These are phyloP conservation scores for Colletotrichum somersetense DNA, from an alignment of 2,329 filamentous ascomycete species.

Conservation along the genomic window DNA sequence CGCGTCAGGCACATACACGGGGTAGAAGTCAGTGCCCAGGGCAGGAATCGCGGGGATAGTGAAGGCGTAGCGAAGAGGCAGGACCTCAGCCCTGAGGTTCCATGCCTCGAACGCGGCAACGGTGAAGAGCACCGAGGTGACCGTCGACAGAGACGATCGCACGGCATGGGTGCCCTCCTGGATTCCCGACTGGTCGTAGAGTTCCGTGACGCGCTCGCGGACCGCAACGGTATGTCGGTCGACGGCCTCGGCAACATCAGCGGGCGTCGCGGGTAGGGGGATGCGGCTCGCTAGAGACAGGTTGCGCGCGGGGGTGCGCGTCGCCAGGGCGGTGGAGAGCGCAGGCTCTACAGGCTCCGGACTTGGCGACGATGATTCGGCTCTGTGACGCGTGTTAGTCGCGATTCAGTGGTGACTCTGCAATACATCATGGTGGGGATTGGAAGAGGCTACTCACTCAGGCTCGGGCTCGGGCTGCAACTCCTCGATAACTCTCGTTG, in stretches of 20 bases:
- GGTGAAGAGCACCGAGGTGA: slow-evolving; percentile 77
- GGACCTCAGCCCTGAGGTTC: slow-evolving; percentile 76
- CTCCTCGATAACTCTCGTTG: slow-evolving; percentile 61
- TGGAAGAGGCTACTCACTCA: slow-evolving; percentile 55
- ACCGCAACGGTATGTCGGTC: slow-evolving; percentile 78
- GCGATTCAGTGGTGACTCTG: slow-evolving; percentile 7
- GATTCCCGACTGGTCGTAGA: slow-evolving; percentile 76
- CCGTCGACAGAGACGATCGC: slow-evolving; percentile 78
- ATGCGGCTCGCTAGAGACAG: slow-evolving; percentile 71
- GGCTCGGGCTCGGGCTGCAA: slow-evolving; percentile 48
- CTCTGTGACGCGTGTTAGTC: slow-evolving; percentile 35
- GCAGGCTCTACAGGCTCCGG: slow-evolving; percentile 44
- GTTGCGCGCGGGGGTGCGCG: slow-evolving; percentile 63
- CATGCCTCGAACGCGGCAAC: slow-evolving; percentile 78
- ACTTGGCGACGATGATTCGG: slow-evolving; percentile 42
- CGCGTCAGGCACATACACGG: slow-evolving; percentile 82
- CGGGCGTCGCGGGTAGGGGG: slow-evolving; percentile 83
- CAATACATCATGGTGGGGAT: background rate
- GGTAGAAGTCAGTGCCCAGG: slow-evolving; percentile 68
- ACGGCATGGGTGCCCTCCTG: slow-evolving; percentile 74
- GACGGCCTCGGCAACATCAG: slow-evolving; percentile 80
- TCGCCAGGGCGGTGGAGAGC: slow-evolving; percentile 59
- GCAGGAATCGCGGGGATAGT: slow-evolving; percentile 73
- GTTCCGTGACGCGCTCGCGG: slow-evolving; percentile 72
- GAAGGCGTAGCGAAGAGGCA: slow-evolving; percentile 79